Conservation (phyloP, 2,329 filamentous ascomycete species). For the Colletotrichum phormii region DNA sequence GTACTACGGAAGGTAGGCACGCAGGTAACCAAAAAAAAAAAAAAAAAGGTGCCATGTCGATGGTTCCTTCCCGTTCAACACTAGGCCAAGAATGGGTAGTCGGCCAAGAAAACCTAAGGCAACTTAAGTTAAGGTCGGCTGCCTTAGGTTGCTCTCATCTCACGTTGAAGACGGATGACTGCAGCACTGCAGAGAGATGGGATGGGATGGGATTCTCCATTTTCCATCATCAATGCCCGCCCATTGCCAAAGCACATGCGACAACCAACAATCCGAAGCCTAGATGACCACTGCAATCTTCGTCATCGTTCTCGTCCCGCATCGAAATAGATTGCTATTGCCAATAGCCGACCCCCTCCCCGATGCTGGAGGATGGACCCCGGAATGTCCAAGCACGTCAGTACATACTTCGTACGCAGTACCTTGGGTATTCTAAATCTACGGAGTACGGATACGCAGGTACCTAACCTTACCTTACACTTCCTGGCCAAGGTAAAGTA, state of each 20-base stretch:
- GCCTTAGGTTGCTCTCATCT: slow-evolving; percentile 5
- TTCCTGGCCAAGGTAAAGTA: too few species aligned
- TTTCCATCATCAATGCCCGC: not conserved
- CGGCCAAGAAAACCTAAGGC: slow-evolving; percentile 15
- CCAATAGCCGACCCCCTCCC: slow-evolving; percentile 11
- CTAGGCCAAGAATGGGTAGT: slow-evolving; percentile 6
- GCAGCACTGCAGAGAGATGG: slow-evolving; percentile 1
- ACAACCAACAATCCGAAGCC: not conserved
- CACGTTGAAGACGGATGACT: not conserved
- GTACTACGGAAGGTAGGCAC: too few species aligned
- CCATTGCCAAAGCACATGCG: not conserved
- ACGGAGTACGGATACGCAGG: too few species aligned
- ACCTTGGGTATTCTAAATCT: too few species aligned
- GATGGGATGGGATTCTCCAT: slow-evolving; percentile 23
- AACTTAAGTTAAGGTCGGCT: not conserved
- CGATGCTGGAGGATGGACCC: not conserved
- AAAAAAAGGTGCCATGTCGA: slow-evolving; percentile 3
- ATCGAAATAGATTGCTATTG: slow-evolving; percentile 13
- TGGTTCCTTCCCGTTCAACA: not conserved
- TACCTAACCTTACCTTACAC: not conserved
- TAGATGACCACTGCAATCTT: not conserved
- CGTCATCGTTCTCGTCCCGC: not conserved
- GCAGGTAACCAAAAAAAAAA: not conserved
- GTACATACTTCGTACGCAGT: too few species aligned
- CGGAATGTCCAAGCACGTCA: not conserved